These are phyloP conservation scores for Suhomyces ambrosiae DNA, from an alignment of 1,139 yeast species.

Conservation along the genomic window DNA sequence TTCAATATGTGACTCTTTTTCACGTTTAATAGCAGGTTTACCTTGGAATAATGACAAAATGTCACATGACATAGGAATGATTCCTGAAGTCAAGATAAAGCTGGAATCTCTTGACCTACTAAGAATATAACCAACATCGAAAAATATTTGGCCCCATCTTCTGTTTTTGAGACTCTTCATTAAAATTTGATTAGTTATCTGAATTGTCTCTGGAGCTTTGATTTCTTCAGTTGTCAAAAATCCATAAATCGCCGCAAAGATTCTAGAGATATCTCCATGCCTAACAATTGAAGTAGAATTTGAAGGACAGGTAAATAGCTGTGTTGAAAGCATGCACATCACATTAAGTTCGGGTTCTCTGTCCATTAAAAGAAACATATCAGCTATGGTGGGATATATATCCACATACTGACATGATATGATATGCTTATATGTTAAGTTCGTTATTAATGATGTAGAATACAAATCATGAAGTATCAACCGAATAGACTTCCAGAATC, in stretches of 20 bases:
- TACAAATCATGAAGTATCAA: conserved; percentile 65
- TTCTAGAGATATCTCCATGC: conserved; percentile 70
- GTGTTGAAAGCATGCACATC: conserved; percentile 77
- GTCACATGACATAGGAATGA: conserved; percentile 59
- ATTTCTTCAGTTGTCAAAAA: conserved; percentile 63
- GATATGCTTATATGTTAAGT: conserved; percentile 57
- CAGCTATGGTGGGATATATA: conserved; percentile 76
- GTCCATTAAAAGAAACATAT: conserved; percentile 68
- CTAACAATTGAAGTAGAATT: conserved; percentile 69
- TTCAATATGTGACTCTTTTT: conserved; percentile 82
- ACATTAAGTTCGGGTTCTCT: conserved; percentile 83
- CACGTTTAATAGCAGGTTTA: conserved; percentile 72
- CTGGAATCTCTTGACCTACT: conserved; percentile 64
- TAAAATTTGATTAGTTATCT: conserved; percentile 43
- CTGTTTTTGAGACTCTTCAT: conserved; percentile 66
- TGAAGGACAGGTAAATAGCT: conserved; percentile 81
- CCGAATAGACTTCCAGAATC: conserved; percentile 74
- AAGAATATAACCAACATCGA: conserved; percentile 78
- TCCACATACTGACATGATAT: conserved; percentile 82
- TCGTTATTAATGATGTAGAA: conserved; percentile 70
- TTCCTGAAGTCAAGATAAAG: conserved; percentile 33
- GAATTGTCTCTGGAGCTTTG: conserved; percentile 48
- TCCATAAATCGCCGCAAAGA: conserved; percentile 67
- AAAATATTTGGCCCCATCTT: conserved; percentile 81
- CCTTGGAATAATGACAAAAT: conserved; percentile 77